A percentile compares a stretch with the other conserved stretches of the same genome.
These are phyloP conservation scores for Aspergillus latus DNA, from an alignment of 2,329 filamentous ascomycete genomes.

Conservation along the genomic window DNA sequence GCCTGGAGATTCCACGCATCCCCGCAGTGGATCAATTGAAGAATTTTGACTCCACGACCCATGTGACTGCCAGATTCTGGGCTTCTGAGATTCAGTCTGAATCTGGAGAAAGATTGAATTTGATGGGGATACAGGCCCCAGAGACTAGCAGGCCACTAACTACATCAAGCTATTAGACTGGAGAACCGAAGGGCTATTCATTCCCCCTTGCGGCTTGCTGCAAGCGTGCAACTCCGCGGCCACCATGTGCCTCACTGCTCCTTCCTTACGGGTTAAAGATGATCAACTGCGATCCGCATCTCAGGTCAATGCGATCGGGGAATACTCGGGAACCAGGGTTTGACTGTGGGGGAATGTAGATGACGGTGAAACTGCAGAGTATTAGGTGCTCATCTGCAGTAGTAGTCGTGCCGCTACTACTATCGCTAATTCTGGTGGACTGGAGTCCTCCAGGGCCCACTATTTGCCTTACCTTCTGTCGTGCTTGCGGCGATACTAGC, in stretches of 20 bases:
- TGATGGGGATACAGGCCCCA: neutral
- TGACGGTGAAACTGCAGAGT: neutral
- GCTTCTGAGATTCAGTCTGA: neutral
- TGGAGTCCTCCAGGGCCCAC: neutral
- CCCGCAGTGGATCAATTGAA: constrained; percentile 5
- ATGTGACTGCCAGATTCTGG: neutral
- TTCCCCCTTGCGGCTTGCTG: neutral
- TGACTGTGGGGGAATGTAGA: neutral
- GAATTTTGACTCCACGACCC: neutral
- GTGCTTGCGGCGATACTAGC: neutral
- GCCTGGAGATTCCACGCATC: neutral
- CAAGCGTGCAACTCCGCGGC: neutral
- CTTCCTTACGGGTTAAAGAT: neutral
- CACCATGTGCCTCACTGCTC: neutral
- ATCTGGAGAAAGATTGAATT: neutral
- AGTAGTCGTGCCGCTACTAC: too few species aligned
- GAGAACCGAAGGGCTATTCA: neutral
- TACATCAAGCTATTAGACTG: neutral
- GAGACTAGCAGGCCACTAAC: neutral
- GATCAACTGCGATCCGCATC: neutral
- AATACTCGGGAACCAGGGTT: neutral
- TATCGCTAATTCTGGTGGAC: too few species aligned
- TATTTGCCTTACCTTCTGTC: neutral
- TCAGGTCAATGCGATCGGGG: neutral
- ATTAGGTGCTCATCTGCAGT: too few species aligned